These are phyloP conservation scores for Cardiospermum halicacabum DNA, from an alignment of 345 rosid genomes.

Conservation along the genomic window DNA sequence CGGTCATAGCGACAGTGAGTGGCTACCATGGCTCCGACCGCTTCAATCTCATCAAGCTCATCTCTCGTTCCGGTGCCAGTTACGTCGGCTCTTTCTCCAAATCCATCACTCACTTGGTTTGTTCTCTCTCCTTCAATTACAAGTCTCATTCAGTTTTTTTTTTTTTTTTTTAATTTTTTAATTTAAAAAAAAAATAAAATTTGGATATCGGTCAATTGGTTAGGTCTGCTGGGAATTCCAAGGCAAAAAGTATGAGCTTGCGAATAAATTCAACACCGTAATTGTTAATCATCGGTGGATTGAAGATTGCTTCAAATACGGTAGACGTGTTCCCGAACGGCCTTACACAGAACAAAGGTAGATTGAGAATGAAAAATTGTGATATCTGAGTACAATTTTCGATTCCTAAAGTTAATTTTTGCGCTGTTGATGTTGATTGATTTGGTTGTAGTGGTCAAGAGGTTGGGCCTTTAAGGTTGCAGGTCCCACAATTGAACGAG, in stretches of 20 bases:
- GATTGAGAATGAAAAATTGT: no score
- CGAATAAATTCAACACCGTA: constrained; percentile 45
- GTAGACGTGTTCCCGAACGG: constrained; percentile 52
- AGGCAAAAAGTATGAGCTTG: constrained; percentile 64
- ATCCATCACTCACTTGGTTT: constrained; percentile 77
- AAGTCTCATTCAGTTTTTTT: not conserved
- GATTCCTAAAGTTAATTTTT: no score
- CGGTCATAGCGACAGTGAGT: constrained; percentile 85
- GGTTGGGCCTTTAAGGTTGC: constrained; percentile 49
- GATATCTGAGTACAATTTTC: no score
- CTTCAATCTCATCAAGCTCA: constrained; percentile 77
- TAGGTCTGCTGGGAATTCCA: constrained; percentile 86
- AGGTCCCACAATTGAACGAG: constrained; percentile 31
- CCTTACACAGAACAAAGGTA: constrained; percentile 67
- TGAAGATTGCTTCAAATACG: constrained; percentile 66
- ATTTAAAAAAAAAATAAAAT: not conserved
- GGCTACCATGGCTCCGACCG: constrained; percentile 82
- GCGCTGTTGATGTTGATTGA: constrained; percentile 6
- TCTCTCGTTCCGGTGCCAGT: constrained; percentile 63
- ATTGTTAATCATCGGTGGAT: constrained; percentile 85
- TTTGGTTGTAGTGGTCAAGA: constrained; percentile 73
- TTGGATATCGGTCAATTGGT: no score
- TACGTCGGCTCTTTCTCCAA: constrained; percentile 71
- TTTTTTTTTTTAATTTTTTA: not conserved
- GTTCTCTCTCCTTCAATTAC: not conserved